A percentile compares a stretch with the other conserved stretches of the same genome.
These are phyloP conservation scores for Larix sibirica DNA, from an alignment of 83 land plant genomes.

Conservation along the genomic window DNA sequence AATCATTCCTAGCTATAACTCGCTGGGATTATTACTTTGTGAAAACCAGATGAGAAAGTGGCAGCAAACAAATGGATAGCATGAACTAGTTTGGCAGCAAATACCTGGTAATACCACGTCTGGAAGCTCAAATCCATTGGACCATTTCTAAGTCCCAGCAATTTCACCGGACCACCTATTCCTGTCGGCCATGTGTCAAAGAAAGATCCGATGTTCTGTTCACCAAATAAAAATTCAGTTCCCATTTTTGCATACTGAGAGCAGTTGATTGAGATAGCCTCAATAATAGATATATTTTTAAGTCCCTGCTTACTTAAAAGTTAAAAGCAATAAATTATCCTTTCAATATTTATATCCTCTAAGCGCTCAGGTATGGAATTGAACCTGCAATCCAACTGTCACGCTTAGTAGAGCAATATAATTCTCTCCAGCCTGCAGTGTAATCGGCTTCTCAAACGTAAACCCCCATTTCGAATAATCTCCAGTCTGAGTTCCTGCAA, in stretches of 20 bases:
- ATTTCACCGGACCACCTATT: slow-evolving; percentile 20
- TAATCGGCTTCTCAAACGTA: slow-evolving; percentile 29
- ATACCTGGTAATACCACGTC: slow-evolving; percentile 12
- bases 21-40: background rate
- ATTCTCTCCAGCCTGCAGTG: slow-evolving; percentile 44
- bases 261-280: no score
- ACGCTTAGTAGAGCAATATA: slow-evolving; percentile 50
- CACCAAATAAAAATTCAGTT: background rate
- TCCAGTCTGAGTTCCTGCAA: background rate
- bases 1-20: background rate
- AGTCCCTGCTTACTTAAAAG: background rate
- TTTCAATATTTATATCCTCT: background rate
- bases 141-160: slow-evolving; percentile 19
- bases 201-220: slow-evolving; percentile 66
- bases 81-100: background rate
- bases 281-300: no score
- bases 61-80: background rate
- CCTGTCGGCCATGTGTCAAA: slow-evolving; percentile 48
- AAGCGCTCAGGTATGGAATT: no score
- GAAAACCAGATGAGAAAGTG: background rate
- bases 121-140: slow-evolving; percentile 13
- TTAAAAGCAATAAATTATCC: background rate
- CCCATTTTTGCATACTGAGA: no score
- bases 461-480: slow-evolving; percentile 7
- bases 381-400: slow-evolving; percentile 64